These are phyloP conservation scores for Neurospora sp. DNA, from an alignment of 495 filamentous ascomycete species.

Conservation along the genomic window DNA sequence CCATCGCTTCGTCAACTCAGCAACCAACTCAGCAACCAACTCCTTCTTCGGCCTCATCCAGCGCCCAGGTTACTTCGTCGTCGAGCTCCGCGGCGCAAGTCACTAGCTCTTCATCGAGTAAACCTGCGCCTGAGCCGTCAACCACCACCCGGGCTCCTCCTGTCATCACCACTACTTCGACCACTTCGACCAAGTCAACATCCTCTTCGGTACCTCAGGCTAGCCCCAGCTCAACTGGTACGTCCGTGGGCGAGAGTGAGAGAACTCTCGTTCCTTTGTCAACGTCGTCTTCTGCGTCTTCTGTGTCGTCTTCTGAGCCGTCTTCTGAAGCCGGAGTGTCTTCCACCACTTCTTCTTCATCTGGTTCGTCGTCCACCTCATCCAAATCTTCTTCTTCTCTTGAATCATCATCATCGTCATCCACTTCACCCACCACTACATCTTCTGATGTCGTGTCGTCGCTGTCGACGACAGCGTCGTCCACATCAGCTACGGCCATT, in stretches of 20 bases:
- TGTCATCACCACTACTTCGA: conserved; percentile 1
- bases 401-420: not conserved
- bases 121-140: not conserved
- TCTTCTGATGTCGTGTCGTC: not conserved
- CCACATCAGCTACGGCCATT: not conserved
- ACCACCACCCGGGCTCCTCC: conserved; percentile 7
- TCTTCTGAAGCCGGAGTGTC: conserved; percentile 1
- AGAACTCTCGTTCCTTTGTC: conserved; percentile 5
- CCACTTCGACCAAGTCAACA: conserved; percentile 1
- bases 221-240: conserved; percentile 4
- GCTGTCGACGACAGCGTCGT: not conserved
- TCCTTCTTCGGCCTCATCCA: conserved; percentile 1
- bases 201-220: not conserved
- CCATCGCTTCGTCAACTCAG: not conserved
- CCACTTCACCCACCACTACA: conserved; percentile 1
- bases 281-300: conserved; percentile 4
- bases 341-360: conserved; percentile 1
- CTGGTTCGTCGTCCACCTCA: not conserved
- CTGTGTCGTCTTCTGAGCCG: not conserved
- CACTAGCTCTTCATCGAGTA: not conserved
- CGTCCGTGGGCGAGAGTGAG: conserved; percentile 6
- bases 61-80: not conserved
- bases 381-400: not conserved
- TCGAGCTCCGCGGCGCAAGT: not conserved
- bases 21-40: not conserved